Base-by-base conservation (phyloP, 2,329 filamentous ascomycete species). In the Verruconis gallopava region DNA sequence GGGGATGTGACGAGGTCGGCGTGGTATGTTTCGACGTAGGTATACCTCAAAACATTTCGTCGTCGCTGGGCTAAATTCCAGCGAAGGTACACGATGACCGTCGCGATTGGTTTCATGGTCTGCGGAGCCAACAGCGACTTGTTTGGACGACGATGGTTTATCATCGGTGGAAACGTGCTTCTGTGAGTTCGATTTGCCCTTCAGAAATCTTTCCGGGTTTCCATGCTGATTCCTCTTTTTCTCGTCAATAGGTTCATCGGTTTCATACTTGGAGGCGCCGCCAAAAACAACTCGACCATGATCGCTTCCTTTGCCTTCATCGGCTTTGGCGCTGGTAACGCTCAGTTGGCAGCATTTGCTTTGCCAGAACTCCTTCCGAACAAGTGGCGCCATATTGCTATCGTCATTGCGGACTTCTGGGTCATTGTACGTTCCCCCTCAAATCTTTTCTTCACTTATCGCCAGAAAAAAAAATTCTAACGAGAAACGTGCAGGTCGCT, bases 281-380 rank as follows among this genome's bases (percentile, higher is more conserved):
- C 47, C 5, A 46, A 47, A 28, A 47, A 47, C 30, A 45, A 35
- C 2, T 14, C 36, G 18, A 34, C 36, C 2, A 45, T 47, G 21
- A 48, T 48, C 38, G 46, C 43, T 5, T 41, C 37, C 6, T 34
- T 37, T 11, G 28, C 21, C 4, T 13, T 43, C 9, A 43, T 30
- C n/a, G 41, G 41, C 6, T 43, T 43, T 21, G 44, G 46, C 5
- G 44, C 46, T 18, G 46, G 40, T 14, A 65, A 64, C 35, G 63
- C 61, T 20, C 64, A 68, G 21, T 35, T 50, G 44, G 49, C 49
- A 4, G 49, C 50, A 3, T 52, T 52, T 48, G 39, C 49, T 17
- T 6, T 53, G 18, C 48, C 50, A 5, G 51, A 52, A 38, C 45
- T 52, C 5, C 47, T 53, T 38, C 49, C 47, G 4, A 52, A 53